Conservation (phyloP, 106 monocot species). For the Dendrobium huoshanense region DNA sequence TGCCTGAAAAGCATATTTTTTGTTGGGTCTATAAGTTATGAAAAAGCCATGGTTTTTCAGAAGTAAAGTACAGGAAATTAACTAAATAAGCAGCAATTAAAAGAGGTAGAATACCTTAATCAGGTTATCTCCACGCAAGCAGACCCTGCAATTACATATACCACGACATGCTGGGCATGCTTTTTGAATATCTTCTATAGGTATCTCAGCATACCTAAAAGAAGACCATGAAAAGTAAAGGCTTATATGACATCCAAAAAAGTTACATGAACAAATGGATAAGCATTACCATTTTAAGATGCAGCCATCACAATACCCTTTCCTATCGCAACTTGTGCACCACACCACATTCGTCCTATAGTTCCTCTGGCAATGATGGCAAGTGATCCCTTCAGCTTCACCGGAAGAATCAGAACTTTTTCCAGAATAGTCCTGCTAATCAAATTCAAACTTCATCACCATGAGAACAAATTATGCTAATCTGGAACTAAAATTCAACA, state of each 20-base stretch:
- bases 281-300: slow-evolving; percentile 59
- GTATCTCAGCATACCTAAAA: slow-evolving; percentile 63
- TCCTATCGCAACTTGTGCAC: slow-evolving; percentile 68
- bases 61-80: neutral
- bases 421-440: slow-evolving; percentile 30
- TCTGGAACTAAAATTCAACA: neutral
- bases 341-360: slow-evolving; percentile 42
- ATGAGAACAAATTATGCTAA: neutral
- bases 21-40: neutral
- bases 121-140: slow-evolving; percentile 65
- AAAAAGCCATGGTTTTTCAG: neutral
- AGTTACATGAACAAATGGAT: neutral
- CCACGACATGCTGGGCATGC: slow-evolving; percentile 87
- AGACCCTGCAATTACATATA: slow-evolving; percentile 76
- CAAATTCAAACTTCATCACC: slow-evolving; percentile 4
- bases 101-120: slow-evolving; percentile 53
- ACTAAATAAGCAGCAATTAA: neutral
- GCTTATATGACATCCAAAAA: neutral
- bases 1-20: slow-evolving; percentile 35
- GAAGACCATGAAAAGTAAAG: neutral
- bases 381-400: slow-evolving; percentile 42
- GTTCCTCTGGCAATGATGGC: slow-evolving; percentile 80
- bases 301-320: slow-evolving; percentile 74
- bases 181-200: slow-evolving; percentile 65
- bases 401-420: slow-evolving; percentile 47